Evolutionary conservation across 495 filamentous ascomycete species (phyloP).

Genomic region (Penicillium antarcticum): DNA sequence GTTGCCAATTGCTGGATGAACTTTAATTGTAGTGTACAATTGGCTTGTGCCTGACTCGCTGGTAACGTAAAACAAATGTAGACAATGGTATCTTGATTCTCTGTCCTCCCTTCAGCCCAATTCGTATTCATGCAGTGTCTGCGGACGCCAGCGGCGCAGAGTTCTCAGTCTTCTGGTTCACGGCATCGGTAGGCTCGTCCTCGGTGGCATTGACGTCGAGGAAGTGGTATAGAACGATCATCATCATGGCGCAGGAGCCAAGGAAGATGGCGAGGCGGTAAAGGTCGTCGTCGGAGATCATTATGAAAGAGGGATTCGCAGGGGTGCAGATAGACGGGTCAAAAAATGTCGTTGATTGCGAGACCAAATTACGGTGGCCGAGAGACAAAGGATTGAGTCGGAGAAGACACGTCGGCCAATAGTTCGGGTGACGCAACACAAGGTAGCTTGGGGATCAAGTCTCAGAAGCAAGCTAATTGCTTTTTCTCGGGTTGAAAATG

Average conservation of each 20-base stretch:
- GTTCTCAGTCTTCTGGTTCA: conserved; percentile 16
- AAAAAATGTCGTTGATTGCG: not conserved
- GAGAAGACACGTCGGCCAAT: conserved; percentile 4
- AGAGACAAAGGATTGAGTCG: not conserved
- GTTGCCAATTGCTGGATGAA: not conserved
- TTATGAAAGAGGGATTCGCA: conserved; percentile 32
- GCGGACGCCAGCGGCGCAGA: conserved; percentile 3
- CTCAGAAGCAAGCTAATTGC: no score
- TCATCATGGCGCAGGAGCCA: conserved; percentile 84
- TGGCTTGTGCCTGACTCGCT: conserved; percentile 1
- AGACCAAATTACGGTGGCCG: not conserved
- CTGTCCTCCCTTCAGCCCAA: not conserved
- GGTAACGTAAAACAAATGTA: conserved; percentile 6
- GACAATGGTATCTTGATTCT: conserved; percentile 4
- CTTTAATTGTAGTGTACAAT: conserved; percentile 4
- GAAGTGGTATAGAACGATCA: conserved; percentile 96
- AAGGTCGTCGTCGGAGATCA: conserved; percentile 85
- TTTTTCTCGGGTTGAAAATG: no score
- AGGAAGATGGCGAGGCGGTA: conserved; percentile 89
- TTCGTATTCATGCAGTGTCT: not conserved
- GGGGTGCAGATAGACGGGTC: not conserved
- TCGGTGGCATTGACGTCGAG: conserved; percentile 88
- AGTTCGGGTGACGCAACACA: not conserved
- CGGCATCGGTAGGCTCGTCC: conserved; percentile 24
- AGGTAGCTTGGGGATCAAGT: not conserved